Evolutionary conservation across 192 early-diverging fungal species (phyloP).

Genomic region (Obelidium mucronatum): DNA sequence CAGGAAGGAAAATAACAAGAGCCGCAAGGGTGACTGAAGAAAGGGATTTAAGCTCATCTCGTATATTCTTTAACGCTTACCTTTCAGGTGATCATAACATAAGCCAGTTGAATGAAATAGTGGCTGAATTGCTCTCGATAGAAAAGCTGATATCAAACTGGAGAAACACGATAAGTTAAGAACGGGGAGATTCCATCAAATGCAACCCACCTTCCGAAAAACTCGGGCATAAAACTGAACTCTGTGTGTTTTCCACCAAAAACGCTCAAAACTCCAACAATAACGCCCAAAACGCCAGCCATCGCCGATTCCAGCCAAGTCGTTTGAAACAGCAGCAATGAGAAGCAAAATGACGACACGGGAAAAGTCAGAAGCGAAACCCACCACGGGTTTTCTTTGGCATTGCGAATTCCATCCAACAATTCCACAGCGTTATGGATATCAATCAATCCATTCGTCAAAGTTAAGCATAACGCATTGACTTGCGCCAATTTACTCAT

Average conservation of each 20-base stretch:
- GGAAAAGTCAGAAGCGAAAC: conserved; percentile 40
- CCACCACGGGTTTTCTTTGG: conserved; percentile 24
- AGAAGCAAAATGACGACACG: conserved; percentile 42
- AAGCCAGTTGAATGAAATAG: background rate
- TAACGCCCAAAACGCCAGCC: conserved; percentile 36
- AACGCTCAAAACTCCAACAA: conserved; percentile 41
- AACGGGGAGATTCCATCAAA: background rate
- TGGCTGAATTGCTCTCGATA: conserved; percentile 33
- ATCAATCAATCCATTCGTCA: conserved; percentile 37
- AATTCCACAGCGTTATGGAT: conserved; percentile 43
- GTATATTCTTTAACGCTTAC: no score
- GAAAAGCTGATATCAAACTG: conserved; percentile 34
- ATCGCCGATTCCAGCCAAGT: conserved; percentile 49
- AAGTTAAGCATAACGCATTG: conserved; percentile 46
- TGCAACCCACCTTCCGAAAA: conserved; percentile 41
- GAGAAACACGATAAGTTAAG: background rate
- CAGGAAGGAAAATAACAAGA: conserved; percentile 58
- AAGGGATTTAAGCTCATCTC: no score
- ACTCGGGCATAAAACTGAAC: conserved; percentile 51
- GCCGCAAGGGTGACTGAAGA: conserved; percentile 44
- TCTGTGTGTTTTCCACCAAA: conserved; percentile 28
- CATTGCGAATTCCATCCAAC: conserved; percentile 39
- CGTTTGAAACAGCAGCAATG: conserved; percentile 47
- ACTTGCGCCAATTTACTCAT: conserved; percentile 55
- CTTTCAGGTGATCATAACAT: conserved; percentile 35